Base-by-base conservation (phyloP, 495 filamentous ascomycete genomes). In the Paragyromitra xinjiangensis region DNA sequence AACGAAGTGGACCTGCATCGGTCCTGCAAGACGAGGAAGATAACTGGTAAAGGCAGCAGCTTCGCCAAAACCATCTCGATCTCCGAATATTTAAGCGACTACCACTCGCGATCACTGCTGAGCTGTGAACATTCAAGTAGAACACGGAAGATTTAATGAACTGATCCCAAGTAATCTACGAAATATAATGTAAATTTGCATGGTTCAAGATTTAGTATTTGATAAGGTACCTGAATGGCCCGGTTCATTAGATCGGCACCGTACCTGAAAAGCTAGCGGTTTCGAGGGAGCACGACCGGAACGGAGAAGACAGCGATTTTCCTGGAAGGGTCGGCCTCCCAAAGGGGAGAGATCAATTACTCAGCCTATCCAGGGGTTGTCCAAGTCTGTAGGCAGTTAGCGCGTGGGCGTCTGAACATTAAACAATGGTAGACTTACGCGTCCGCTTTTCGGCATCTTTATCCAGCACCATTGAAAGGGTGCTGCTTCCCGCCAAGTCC, bases 391-490 rank as follows among this genome's bases (percentile, higher is more conserved):
- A 59, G 44, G 5, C 24, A 70, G 73, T 50, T 76, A 76, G 73
- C 59, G 68, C 69, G 26, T 37, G 12, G 39, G 6, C 48, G 64
- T 59, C 59, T 64, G 48, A 58, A 65, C 26, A 29, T 75, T 69
- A 16, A 37, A 50, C 12, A 40, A 26, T 29, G 39, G 16, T 37
- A 64, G 50, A 77, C 77, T 79, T 79, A 78, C 75, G 77, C 77
- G 77, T 79, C 65, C 74, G 77, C 34, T 62, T 37, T 66, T 79
- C 77, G 65, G 76, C 76, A 78, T 64, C 73, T 51, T 78, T 77
- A 76, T 66, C 77, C 75, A 71, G 75, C 58, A 42, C 9, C 77
- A 65, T 79, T 78, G 65, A 79, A 78, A 79, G 74, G 58, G 73
- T 59, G 66, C 77, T 71, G 24, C 65, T 53, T 69, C 76, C 37